Base-by-base conservation (phyloP, 2,329 filamentous ascomycete species). In the Domatiomyces globalis region DNA sequence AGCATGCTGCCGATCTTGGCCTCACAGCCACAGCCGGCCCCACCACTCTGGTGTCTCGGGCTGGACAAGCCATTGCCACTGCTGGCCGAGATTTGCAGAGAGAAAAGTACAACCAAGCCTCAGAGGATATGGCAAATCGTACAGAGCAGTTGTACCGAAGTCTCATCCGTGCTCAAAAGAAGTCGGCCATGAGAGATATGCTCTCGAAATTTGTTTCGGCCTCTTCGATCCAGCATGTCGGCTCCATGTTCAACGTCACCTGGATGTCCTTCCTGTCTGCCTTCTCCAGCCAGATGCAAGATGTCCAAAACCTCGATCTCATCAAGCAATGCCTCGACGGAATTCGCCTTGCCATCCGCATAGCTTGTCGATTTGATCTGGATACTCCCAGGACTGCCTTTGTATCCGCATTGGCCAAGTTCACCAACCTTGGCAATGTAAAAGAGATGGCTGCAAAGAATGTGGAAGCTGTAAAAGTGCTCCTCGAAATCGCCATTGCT, bases 201-300 rank as follows among this genome's bases (percentile, higher is more conserved):
- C 69, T 67, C 61, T 83, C 74, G 69, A 81, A 73, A 52, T 98
- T 92, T 67, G 94, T 98, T 50, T 85, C 87, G 1, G 92, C 92
- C 2, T 92, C 87, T 1, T 96, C 89, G 0, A 89, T 87, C 65
- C 90, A 87, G 61, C 92, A 98, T 66, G 85, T 95, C 48, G 92
- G 92, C 0, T 88, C 92, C 0, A 98, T 98, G 92, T 96, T 98
- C 63, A 89, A 95, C 62, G 88, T 95, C 20, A 94, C 88, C 0
- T 98, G 92, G 92, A 98, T 96, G 90, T 95, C 90, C 8, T 94
- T 95, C 67, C 84, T 98, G 63, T 96, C 90, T 4, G 89, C 89
- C 0, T 76, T 98, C 22, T 95, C 90, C 1, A 89, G 86, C 48
- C 86, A 94, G 60, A 89, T 92, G 65, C 92, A 96, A 61, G 89